Percentiles rank a stretch among this genome's conserved stretches.
Conservation (phyloP, 2,329 filamentous ascomycete genomes). For the Cladophialophora yegresii region DNA sequence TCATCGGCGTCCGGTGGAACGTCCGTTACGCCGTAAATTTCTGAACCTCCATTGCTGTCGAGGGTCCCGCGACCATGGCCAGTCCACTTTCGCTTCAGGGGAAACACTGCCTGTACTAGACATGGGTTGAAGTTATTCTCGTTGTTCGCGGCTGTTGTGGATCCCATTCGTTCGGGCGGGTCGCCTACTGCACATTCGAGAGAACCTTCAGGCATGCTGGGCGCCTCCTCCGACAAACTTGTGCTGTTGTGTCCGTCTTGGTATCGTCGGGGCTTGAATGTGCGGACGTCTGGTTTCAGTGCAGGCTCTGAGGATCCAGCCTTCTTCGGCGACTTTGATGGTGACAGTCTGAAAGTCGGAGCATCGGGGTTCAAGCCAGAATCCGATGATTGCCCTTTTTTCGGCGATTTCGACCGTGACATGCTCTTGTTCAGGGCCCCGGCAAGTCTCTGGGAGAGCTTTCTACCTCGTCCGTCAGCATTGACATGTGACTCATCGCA, state of each 20-base stretch:
- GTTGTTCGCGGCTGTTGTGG: neutral
- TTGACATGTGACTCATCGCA: neutral
- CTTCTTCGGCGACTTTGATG: conserved; percentile 12
- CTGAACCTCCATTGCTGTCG: neutral
- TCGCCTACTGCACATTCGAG: neutral
- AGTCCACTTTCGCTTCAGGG: conserved; percentile 9
- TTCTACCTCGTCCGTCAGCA: conserved; percentile 11
- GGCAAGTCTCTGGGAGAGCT: conserved; percentile 5
- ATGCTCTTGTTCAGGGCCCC: conserved; percentile 2
- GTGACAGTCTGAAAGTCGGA: conserved; percentile 1
- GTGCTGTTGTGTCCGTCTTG: conserved; percentile 6
- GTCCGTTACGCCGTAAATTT: neutral
- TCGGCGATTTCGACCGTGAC: conserved; percentile 11
- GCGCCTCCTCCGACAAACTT: neutral
- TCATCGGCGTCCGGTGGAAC: neutral
- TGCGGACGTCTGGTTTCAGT: conserved; percentile 11
- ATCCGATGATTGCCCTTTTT: neutral
- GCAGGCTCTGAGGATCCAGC: conserved; percentile 3
- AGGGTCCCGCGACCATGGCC: neutral
- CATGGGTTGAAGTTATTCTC: conserved; percentile 5
- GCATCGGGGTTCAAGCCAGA: neutral
- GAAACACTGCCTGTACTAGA: conserved; percentile 5
- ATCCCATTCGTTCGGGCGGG: neutral
- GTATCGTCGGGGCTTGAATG: conserved; percentile 11
- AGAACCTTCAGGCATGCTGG: neutral